Conservation (phyloP, 164 flowering plant species). For the Tetracentron sinense region DNA sequence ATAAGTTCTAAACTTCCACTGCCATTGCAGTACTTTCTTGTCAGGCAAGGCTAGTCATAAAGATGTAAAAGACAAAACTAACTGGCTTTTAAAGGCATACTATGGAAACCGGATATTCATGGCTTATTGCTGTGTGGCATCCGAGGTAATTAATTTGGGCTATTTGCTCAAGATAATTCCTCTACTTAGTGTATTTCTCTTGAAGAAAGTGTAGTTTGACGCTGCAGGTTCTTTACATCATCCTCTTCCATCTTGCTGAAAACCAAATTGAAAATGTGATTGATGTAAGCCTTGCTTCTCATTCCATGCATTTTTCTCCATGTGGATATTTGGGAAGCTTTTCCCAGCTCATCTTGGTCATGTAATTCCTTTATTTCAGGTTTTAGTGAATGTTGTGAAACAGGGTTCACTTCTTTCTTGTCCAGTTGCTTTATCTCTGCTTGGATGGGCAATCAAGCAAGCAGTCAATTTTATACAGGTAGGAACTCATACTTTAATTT, state of each 20-base stretch:
- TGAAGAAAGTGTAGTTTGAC: slow-evolving; percentile 1
- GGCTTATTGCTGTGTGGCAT: slow-evolving; percentile 88
- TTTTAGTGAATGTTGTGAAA: slow-evolving; percentile 27
- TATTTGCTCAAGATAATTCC: background rate
- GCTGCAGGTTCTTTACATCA: slow-evolving; percentile 80
- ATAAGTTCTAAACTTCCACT: slow-evolving; percentile 4
- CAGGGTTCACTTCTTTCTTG: slow-evolving; percentile 25
- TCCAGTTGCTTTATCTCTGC: slow-evolving; percentile 35
- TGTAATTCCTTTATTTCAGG: slow-evolving; percentile 31
- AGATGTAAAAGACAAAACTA: slow-evolving; percentile 90
- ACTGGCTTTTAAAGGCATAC: slow-evolving; percentile 80
- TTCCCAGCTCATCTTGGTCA: slow-evolving; percentile 3
- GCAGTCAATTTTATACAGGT: slow-evolving; percentile 79
- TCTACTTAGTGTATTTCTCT: background rate
- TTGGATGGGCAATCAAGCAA: slow-evolving; percentile 87
- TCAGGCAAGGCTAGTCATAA: slow-evolving; percentile 87
- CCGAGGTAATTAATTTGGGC: slow-evolving; percentile 58
- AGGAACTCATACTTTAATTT: background rate
- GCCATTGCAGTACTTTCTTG: slow-evolving; percentile 79
- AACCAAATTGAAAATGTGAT: slow-evolving; percentile 43
- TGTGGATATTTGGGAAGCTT: background rate
- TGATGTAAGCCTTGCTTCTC: slow-evolving; percentile 42
- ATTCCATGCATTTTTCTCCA: background rate
- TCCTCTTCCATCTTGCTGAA: slow-evolving; percentile 60
- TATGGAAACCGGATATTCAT: slow-evolving; percentile 84